Evolutionary conservation across 2,329 filamentous ascomycete species (phyloP).

Genomic region (Paecilomyces sp.): DNA sequence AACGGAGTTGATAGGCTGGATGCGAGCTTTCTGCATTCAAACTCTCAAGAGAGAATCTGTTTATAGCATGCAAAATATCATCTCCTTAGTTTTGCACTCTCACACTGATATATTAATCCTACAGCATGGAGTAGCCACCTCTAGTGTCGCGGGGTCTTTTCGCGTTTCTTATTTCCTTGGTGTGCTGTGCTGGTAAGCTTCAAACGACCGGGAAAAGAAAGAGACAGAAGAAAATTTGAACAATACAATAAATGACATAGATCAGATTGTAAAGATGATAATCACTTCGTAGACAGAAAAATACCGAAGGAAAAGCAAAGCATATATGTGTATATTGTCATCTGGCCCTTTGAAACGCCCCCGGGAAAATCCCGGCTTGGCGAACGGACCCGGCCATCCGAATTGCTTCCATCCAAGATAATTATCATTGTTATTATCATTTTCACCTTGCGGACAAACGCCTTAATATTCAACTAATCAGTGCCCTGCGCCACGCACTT

Average conservation of each 20-base stretch:
- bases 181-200: not conserved
- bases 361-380: not conserved
- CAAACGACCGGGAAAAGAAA: not conserved
- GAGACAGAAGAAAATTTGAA: not conserved
- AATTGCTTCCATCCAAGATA: not conserved
- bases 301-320: not conserved
- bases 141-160: too few species aligned
- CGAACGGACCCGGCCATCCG: not conserved
- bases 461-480: not conserved
- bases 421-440: not conserved
- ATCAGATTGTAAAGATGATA: not conserved
- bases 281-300: not conserved
- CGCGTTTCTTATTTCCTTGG: too few species aligned
- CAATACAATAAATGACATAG: not conserved
- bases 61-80: too few species aligned
- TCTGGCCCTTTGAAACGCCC: not conserved
- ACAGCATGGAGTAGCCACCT: too few species aligned
- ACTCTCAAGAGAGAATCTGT: too few species aligned
- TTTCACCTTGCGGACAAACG: not conserved
- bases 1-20: too few species aligned
- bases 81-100: too few species aligned
- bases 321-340: not conserved
- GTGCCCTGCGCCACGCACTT: not conserved
- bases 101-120: too few species aligned
- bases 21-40: too few species aligned